Conservation (phyloP, 805 yeast genomes). For the Nakazawaea ambrosiae region DNA sequence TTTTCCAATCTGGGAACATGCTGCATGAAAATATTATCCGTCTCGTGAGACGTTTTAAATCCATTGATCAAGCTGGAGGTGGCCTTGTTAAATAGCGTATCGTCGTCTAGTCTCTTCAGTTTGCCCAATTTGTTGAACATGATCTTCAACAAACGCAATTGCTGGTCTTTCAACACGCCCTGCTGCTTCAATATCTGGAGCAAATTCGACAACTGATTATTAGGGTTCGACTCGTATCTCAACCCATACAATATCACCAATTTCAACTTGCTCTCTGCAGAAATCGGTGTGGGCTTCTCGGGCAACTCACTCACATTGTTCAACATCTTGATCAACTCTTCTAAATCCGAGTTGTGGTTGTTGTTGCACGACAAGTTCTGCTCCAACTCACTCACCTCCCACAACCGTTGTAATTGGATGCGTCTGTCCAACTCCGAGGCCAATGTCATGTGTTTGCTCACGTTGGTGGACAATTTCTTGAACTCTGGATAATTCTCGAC, state of each 20-base stretch:
- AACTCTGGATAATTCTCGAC: conserved; percentile 93
- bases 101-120: conserved; percentile 32
- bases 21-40: conserved; percentile 83
- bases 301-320: conserved; percentile 17
- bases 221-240: conserved; percentile 52
- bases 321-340: conserved; percentile 52
- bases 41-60: conserved; percentile 28
- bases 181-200: conserved; percentile 29
- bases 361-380: conserved; percentile 73
- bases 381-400: conserved; percentile 87
- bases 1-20: conserved; percentile 69
- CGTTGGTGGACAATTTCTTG: conserved; percentile 78
- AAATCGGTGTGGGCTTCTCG: conserved; percentile 26
- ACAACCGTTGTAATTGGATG: conserved; percentile 56
- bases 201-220: conserved; percentile 34
- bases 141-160: conserved; percentile 36
- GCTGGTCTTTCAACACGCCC: conserved; percentile 27
- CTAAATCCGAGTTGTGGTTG: conserved; percentile 45
- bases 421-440: conserved; percentile 80
- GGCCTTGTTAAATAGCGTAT: conserved; percentile 17
- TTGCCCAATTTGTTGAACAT: conserved; percentile 39
- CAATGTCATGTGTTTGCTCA: conserved; percentile 86
- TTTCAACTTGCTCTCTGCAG: conserved; percentile 53
- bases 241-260: conserved; percentile 68
- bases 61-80: conserved; percentile 25